Base-by-base conservation (phyloP, 108 stramenopile species). In the Cyclotella atomus region DNA sequence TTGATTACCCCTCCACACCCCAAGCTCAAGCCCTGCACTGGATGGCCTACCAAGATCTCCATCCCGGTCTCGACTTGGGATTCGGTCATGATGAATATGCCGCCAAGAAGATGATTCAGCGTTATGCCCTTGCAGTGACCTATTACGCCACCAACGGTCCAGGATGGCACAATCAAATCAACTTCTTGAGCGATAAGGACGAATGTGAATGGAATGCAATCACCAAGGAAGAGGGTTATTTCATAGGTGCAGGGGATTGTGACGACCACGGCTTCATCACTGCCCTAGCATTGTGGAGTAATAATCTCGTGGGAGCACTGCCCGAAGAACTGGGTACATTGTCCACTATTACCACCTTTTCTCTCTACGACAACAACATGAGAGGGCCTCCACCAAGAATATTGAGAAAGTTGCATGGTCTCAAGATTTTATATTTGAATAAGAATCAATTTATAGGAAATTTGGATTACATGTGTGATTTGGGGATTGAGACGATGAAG, bases 81-180 rank as follows among this genome's bases (percentile, higher is more conserved):
- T 56, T 29, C 23, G 29, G 24, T 56, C 79, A 28, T 36, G 70
- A 65, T 47, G 71, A 71, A 19, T 34, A 28, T 19, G 61, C 65
- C 33, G 67, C 38, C 49, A 61, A 68, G 35, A 81, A 80, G 41
- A 53, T 74, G 14, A 74, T 81, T 15, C 81, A 82, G 49, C 61
- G 81, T 28, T 82, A 82, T 62, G 70, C 71, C 0, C 27, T 82
- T 15, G 57, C 65, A 19, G 68, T 68, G 38, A 50, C 59, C 2
- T 82, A 82, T 53, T 73, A 77, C 50, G 64, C 81, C 16, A 82
- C 81, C 28, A 62, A 64, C 14, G 81, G 81, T 25, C 65, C 53
- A 1, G 63, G 57, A 1, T 82, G 81, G 81, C 43, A 44, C 27
- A 50, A 64, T 17, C 55, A 65, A 43, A 25, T 73, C 0, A 45